These are phyloP conservation scores for Mayamaea pseudoterrestris DNA, from an alignment of 108 stramenopile species.

Conservation along the genomic window DNA sequence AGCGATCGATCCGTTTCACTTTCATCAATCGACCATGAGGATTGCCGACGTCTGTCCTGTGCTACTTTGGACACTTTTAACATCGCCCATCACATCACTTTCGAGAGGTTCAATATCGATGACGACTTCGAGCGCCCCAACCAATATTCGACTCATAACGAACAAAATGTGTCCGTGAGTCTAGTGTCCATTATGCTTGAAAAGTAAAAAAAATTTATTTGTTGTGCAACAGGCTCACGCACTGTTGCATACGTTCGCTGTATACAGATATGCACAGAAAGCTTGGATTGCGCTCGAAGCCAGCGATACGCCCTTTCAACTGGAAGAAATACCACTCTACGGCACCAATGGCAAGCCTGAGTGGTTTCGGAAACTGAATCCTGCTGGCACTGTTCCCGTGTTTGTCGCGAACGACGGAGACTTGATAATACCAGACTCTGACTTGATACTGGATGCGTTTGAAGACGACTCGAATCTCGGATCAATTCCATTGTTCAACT, in stretches of 20 bases:
- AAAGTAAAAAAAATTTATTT: background rate
- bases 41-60: too few species aligned
- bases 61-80: too few species aligned
- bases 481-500: too few species aligned
- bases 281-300: slow-evolving; percentile 73
- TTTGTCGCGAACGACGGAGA: slow-evolving; percentile 22
- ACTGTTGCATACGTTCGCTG: background rate
- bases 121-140: background rate
- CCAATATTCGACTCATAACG: slow-evolving; percentile 36
- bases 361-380: slow-evolving; percentile 77
- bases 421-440: too few species aligned
- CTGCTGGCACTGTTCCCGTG: slow-evolving; percentile 59
- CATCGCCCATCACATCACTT: too few species aligned
- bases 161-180: slow-evolving; percentile 63
- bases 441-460: slow-evolving; percentile 50
- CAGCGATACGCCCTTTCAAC: slow-evolving; percentile 26
- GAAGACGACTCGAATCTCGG: too few species aligned
- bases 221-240: background rate
- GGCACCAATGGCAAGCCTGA: slow-evolving; percentile 70
- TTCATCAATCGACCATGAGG: too few species aligned
- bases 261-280: too few species aligned
- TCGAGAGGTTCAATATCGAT: too few species aligned
- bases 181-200: background rate
- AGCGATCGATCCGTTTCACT: too few species aligned
- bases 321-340: slow-evolving; percentile 56